These are phyloP conservation scores for Colletotrichum salicis DNA, from an alignment of 2,329 filamentous ascomycete species.

Conservation along the genomic window DNA sequence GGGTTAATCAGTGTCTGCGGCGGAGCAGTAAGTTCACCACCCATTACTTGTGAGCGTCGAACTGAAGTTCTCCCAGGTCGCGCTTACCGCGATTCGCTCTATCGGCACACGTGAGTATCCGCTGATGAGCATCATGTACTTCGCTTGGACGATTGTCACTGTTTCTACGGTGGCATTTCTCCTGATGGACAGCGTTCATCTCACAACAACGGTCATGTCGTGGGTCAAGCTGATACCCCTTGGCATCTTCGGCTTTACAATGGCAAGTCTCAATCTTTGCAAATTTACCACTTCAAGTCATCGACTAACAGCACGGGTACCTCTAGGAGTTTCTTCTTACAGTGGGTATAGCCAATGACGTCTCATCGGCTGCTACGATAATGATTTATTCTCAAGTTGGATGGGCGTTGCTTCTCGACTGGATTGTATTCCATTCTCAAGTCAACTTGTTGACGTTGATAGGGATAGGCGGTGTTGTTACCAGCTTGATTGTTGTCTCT, in stretches of 20 bases:
- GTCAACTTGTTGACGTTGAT: constrained; percentile 18
- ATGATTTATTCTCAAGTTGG: constrained; percentile 28
- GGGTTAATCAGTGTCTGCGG: constrained; percentile 18
- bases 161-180: constrained; percentile 3
- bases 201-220: constrained; percentile 2
- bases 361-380: constrained; percentile 12
- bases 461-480: constrained; percentile 17
- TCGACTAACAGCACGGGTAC: not conserved
- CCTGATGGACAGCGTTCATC: constrained; percentile 9
- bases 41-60: too few species aligned
- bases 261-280: not conserved
- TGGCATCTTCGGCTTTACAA: constrained; percentile 24
- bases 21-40: constrained; percentile 7
- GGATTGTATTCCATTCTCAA: constrained; percentile 6
- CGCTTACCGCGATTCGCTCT: constrained; percentile 22
- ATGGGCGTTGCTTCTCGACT: constrained; percentile 19
- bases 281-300: not conserved
- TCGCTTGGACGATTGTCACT: constrained; percentile 19
- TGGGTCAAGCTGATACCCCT: constrained; percentile 25
- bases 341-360: constrained; percentile 17
- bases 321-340: constrained; percentile 22
- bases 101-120: constrained; percentile 18
- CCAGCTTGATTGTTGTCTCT: constrained; percentile 12
- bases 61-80: not conserved
- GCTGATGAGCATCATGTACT: constrained; percentile 18